Conservation (phyloP, 2,329 filamentous ascomycete species). For the Sclerotinia spermophila region DNA sequence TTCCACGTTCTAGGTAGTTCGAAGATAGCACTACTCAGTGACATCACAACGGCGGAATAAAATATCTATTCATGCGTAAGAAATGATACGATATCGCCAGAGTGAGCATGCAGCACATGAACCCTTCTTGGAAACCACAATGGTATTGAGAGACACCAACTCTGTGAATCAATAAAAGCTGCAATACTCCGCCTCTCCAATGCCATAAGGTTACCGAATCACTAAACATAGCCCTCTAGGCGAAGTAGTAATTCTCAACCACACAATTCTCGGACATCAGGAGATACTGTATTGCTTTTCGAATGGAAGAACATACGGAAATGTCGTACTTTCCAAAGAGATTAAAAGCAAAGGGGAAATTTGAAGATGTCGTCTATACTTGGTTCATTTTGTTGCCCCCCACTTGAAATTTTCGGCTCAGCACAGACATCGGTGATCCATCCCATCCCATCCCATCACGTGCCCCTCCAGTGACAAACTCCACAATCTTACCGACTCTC, state of each 20-base stretch:
- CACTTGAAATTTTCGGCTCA: not conserved
- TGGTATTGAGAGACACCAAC: not conserved
- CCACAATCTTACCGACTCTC: not conserved
- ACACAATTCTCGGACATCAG: not conserved
- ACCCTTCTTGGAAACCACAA: not conserved
- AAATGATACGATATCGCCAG: not conserved
- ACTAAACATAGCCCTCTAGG: not conserved
- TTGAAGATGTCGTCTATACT: not conserved
- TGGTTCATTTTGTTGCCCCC: not conserved
- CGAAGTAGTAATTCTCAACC: not conserved
- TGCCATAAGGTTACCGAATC: not conserved
- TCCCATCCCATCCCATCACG: not conserved
- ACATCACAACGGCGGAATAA: not conserved
- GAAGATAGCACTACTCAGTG: not conserved
- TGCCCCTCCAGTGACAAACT: not conserved
- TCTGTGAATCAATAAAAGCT: not conserved
- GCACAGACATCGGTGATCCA: constrained; percentile 1
- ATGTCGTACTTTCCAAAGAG: not conserved
- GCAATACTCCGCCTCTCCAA: not conserved
- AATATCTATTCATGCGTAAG: not conserved
- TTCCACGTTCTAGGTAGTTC: not conserved
- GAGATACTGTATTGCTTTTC: not conserved
- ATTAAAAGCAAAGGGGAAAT: not conserved
- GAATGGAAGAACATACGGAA: not conserved
- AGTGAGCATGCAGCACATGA: not conserved